Conservation (phyloP, 2,329 filamentous ascomycete species). For the Keithomyces neogunnii region DNA sequence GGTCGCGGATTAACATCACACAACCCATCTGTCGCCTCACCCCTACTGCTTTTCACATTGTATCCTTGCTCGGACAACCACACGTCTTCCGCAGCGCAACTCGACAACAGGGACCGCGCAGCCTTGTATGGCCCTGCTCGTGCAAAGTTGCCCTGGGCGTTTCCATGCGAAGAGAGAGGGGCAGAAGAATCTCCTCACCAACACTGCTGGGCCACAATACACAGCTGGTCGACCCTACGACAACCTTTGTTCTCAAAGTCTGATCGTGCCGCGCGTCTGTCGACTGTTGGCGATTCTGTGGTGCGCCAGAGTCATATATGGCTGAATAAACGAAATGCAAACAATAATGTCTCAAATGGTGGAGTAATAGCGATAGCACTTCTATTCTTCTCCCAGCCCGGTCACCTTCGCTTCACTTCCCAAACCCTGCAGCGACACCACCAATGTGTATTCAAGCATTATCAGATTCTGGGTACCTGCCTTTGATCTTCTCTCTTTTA, state of each 20-base stretch:
- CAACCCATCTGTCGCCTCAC: conserved; percentile 6
- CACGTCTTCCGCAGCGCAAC: conserved; percentile 1
- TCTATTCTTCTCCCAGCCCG: conserved; percentile 3
- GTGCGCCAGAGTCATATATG: background rate
- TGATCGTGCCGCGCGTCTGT: background rate
- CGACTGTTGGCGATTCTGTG: conserved; percentile 2
- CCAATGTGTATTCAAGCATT: background rate
- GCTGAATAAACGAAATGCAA: background rate
- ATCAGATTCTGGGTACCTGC: background rate
- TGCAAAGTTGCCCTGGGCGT: background rate
- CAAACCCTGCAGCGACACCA: background rate
- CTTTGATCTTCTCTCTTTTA: background rate
- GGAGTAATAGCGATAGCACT: conserved; percentile 5
- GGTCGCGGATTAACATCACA: conserved; percentile 14
- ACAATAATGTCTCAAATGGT: conserved; percentile 8
- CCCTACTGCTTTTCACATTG: conserved; percentile 6
- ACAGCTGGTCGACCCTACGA: background rate
- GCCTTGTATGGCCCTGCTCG: background rate
- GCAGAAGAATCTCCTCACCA: background rate
- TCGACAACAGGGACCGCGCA: conserved; percentile 1
- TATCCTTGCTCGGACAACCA: conserved; percentile 1
- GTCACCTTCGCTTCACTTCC: conserved; percentile 5
- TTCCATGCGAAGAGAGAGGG: conserved; percentile 2
- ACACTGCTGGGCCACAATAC: background rate
- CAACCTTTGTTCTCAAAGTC: background rate